Conservation (phyloP, 1,139 yeast species). For the Scheffersomyces parashehatae region DNA sequence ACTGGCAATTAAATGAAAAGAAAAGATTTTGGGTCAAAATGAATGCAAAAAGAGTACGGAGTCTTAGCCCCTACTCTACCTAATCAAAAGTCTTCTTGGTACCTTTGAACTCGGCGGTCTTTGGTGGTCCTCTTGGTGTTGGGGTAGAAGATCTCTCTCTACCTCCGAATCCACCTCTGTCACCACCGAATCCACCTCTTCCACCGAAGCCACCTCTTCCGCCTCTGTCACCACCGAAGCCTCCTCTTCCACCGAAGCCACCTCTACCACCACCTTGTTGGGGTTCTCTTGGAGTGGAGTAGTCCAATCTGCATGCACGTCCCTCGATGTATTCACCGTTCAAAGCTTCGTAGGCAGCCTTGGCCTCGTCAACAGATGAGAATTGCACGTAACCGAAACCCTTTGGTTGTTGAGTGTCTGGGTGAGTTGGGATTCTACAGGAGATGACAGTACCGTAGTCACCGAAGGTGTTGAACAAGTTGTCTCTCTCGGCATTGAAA, state of each 20-base stretch:
- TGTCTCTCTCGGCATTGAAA: slow-evolving; percentile 83
- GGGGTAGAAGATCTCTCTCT: slow-evolving; percentile 46
- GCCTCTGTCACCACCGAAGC: slow-evolving; percentile 41
- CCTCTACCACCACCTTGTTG: slow-evolving; percentile 16
- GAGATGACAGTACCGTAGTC: slow-evolving; percentile 80
- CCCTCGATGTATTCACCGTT: slow-evolving; percentile 90
- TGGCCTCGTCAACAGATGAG: slow-evolving; percentile 83
- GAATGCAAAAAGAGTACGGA: neutral
- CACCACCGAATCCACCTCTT: slow-evolving; percentile 33
- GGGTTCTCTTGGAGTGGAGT: slow-evolving; percentile 81
- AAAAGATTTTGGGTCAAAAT: neutral
- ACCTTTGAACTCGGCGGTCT: slow-evolving; percentile 66
- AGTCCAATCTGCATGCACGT: slow-evolving; percentile 93
- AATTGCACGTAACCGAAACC: slow-evolving; percentile 98
- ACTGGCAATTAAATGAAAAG: slow-evolving; percentile 1
- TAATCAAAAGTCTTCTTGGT: slow-evolving; percentile 79
- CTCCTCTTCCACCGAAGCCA: slow-evolving; percentile 38
- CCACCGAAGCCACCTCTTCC: slow-evolving; percentile 41
- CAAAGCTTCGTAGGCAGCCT: slow-evolving; percentile 81
- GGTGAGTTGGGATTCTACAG: slow-evolving; percentile 95
- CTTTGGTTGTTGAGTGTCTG: slow-evolving; percentile 98
- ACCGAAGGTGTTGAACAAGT: slow-evolving; percentile 68
- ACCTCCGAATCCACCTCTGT: slow-evolving; percentile 36
- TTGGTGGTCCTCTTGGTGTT: slow-evolving; percentile 59
- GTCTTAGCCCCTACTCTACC: slow-evolving; percentile 5